Percentiles rank a stretch among this genome's conserved stretches.
These are phyloP conservation scores for Didymella pinodella DNA, from an alignment of 2,329 filamentous ascomycete genomes.

Conservation along the genomic window DNA sequence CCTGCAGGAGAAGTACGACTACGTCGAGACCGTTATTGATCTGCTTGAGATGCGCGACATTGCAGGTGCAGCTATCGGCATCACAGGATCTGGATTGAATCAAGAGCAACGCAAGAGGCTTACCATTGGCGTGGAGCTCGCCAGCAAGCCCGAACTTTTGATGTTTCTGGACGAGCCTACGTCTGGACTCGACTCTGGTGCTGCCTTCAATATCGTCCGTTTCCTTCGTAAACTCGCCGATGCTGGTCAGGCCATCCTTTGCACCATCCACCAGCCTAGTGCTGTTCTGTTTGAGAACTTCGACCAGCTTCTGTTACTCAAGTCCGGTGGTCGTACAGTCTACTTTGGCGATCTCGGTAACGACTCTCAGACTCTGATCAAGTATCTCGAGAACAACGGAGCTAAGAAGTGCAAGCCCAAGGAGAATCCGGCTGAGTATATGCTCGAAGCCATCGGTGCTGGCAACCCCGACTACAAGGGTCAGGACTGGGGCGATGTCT, in stretches of 20 bases:
- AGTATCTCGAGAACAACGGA: constrained; percentile 63
- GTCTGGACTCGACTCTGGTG: constrained; percentile 74
- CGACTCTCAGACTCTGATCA: constrained; percentile 51
- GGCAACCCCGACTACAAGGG: constrained; percentile 55
- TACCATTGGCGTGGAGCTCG: constrained; percentile 68
- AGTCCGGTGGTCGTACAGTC: constrained; percentile 70
- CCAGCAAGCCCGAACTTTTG: constrained; percentile 72
- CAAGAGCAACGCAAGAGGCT: constrained; percentile 74
- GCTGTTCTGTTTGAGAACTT: constrained; percentile 72
- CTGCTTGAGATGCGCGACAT: constrained; percentile 71
- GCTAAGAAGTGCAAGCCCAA: constrained; percentile 60
- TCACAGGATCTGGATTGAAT: constrained; percentile 57
- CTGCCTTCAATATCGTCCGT: constrained; percentile 70
- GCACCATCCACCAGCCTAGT: constrained; percentile 76
- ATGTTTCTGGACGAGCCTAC: constrained; percentile 83
- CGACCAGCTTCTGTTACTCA: constrained; percentile 69
- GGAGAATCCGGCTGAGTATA: constrained; percentile 64
- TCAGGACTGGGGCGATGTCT: constrained; percentile 57
- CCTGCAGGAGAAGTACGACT: constrained; percentile 67
- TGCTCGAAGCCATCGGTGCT: constrained; percentile 58
- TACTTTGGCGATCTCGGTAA: constrained; percentile 69
- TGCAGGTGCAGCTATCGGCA: constrained; percentile 70
- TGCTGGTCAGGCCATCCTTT: constrained; percentile 71
- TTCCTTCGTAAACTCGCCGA: constrained; percentile 72
- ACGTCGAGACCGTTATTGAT: constrained; percentile 70